Base-by-base conservation (phyloP, 2,329 filamentous ascomycete genomes). In the Fusarium burgessii region DNA sequence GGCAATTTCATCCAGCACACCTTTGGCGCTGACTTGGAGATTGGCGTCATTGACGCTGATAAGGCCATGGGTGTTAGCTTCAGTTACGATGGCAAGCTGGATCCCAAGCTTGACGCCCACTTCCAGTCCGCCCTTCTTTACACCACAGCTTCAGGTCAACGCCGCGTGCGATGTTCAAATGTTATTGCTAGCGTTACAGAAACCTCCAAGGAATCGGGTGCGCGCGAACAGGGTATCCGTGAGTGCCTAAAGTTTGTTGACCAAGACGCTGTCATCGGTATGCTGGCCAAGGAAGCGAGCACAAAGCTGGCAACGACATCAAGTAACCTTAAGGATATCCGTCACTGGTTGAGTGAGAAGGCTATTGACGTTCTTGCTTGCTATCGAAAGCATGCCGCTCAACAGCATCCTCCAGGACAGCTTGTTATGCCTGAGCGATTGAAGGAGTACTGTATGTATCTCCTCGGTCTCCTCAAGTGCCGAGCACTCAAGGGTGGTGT, bases 361-460 rank as follows among this genome's bases (percentile, higher is more conserved):
- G 94, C 93, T 1, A 94, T 98, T 62, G 95, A 98, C 77, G 92
- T 98, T 58, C 88, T 98, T 63, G 92, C 95, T 32, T 92, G 91
- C 59, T 98, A 99, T 81, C 90, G 96, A 73, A 98, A 97, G 83
- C 92, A 97, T 81, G 96, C 96, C 75, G 92, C 94, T 8, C 85
- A 89, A 5, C 93, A 93, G 62, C 93, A 97, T 77, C 95, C 96
- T 12, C 93, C 95, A 3, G 93, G 94, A 8, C 95, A 99, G 81
- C 89, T 99, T 33, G 94, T 99, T 33, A 90, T 99, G 82, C 96
- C 96, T 0, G 96, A 99, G 82, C 93, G 95, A 73, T 88, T 99
- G 33, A 98, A 98, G 79, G 96, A 99, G 79, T 95, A 97, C 76
- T 91, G 92, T 77, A 98, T 99, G 94, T 98, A 96, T 81, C 93